Percentiles rank a stretch among this genome's conserved stretches.
Evolutionary conservation across 83 land plant genomes (phyloP).

Genomic region (Thuja plicata): DNA sequence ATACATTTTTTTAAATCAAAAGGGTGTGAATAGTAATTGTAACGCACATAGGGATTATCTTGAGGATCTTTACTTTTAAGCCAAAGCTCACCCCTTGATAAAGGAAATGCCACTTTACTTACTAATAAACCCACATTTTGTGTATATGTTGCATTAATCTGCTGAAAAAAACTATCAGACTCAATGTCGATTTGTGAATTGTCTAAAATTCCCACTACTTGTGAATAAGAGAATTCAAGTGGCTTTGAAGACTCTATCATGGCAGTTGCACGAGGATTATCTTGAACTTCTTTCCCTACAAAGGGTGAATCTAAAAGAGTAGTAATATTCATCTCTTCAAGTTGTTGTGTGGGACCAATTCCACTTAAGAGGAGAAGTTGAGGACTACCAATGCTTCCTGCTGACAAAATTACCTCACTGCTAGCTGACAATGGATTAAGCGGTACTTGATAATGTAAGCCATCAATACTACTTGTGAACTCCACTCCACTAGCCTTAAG

Average conservation of each 20-base stretch:
- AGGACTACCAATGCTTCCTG: no score
- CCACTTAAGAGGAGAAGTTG: constrained; percentile 3
- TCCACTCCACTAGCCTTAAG: constrained; percentile 21
- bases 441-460: constrained; percentile 19
- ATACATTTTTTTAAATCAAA: constrained; percentile 27
- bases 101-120: constrained; percentile 40
- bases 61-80: constrained; percentile 15
- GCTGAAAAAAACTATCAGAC: not conserved
- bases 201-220: constrained; percentile 40
- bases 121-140: constrained; percentile 15
- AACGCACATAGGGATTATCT: constrained; percentile 31
- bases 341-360: constrained; percentile 39
- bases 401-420: constrained; percentile 24
- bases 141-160: not conserved
- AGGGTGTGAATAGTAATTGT: constrained; percentile 42
- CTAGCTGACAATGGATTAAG: not conserved
- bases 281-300: constrained; percentile 17
- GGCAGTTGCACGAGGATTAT: constrained; percentile 31
- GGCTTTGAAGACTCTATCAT: constrained; percentile 29
- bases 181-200: no score
- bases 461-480: constrained; percentile 21
- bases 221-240: constrained; percentile 25
- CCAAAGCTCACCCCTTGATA: constrained; percentile 26
- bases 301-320: constrained; percentile 16
- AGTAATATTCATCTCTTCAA: constrained; percentile 27